These are phyloP conservation scores for Betula pendula DNA, from an alignment of 306 rosid genomes.

Conservation along the genomic window DNA sequence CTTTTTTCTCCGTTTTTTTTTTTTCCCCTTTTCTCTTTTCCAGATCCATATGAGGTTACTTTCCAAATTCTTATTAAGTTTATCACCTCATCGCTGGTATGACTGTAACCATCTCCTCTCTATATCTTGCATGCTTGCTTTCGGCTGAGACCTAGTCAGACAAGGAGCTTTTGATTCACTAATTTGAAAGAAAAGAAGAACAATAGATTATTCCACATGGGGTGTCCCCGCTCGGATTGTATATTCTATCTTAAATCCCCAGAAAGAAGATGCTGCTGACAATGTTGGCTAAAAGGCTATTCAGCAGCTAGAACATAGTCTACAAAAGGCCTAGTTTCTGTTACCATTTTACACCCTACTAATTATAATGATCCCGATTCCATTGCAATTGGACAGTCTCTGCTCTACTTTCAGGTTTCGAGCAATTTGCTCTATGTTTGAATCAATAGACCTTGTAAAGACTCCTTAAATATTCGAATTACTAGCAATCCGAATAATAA, in stretches of 20 bases:
- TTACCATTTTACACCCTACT: not conserved
- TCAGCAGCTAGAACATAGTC: not conserved
- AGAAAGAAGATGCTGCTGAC: constrained; percentile 25
- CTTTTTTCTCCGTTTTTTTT: not conserved
- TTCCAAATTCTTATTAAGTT: constrained; percentile 22
- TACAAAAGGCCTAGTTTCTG: not conserved
- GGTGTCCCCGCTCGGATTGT: constrained; percentile 41
- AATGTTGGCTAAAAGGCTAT: not conserved
- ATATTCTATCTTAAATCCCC: constrained; percentile 31
- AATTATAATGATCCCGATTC: not conserved
- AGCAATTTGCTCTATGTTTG: too few relatives aligned
- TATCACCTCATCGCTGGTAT: constrained; percentile 37
- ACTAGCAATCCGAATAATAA: too few relatives aligned
- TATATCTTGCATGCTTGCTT: constrained; percentile 38
- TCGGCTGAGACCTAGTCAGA: constrained; percentile 55
- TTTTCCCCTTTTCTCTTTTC: not conserved
- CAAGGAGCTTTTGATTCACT: constrained; percentile 48
- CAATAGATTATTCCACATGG: constrained; percentile 57
- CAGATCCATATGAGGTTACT: constrained; percentile 19
- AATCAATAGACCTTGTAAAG: too few relatives aligned
- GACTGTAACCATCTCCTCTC: constrained; percentile 27
- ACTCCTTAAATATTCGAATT: too few relatives aligned
- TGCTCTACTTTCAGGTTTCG: too few relatives aligned
- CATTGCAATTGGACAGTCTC: too few relatives aligned
- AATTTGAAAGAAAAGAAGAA: constrained; percentile 28